A percentile compares a stretch with the other conserved stretches of the same genome.
These are phyloP conservation scores for Castanopsis chinensis DNA, from an alignment of 306 rosid species.

Conservation along the genomic window DNA sequence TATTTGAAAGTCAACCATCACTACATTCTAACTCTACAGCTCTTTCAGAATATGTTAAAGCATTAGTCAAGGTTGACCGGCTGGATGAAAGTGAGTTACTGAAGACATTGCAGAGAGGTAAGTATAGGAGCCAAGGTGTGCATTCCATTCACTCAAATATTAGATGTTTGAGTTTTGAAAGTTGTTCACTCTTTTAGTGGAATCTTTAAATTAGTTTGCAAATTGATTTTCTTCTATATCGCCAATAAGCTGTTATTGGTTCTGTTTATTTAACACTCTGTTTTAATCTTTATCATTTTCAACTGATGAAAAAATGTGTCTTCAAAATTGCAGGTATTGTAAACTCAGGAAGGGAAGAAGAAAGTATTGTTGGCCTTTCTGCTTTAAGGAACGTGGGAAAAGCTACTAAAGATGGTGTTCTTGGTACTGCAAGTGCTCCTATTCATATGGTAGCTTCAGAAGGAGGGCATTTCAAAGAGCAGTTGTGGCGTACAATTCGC, in stretches of 20 bases:
- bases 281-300: neutral
- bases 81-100: slow-evolving; percentile 82
- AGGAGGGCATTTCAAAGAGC: slow-evolving; percentile 71
- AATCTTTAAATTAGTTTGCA: neutral
- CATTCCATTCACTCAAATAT: neutral
- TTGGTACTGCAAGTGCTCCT: slow-evolving; percentile 78
- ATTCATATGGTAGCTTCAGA: slow-evolving; percentile 70
- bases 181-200: too few relatives aligned
- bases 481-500: slow-evolving; percentile 71
- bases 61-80: slow-evolving; percentile 77
- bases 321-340: slow-evolving; percentile 55
- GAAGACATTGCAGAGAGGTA: slow-evolving; percentile 77
- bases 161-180: too few relatives aligned
- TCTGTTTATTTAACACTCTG: neutral
- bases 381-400: slow-evolving; percentile 61
- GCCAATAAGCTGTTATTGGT: neutral
- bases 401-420: slow-evolving; percentile 53
- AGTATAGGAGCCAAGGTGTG: slow-evolving; percentile 23
- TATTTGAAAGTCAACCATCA: slow-evolving; percentile 83
- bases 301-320: slow-evolving; percentile 10
- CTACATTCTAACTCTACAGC: slow-evolving; percentile 68
- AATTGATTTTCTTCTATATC: neutral
- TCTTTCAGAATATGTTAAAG: slow-evolving; percentile 79
- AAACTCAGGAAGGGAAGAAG: slow-evolving; percentile 51
- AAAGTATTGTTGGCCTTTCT: slow-evolving; percentile 47